These are phyloP conservation scores for Pancytospora epiphaga DNA, from an alignment of 371 early-diverging fungal genomes.

Conservation along the genomic window DNA sequence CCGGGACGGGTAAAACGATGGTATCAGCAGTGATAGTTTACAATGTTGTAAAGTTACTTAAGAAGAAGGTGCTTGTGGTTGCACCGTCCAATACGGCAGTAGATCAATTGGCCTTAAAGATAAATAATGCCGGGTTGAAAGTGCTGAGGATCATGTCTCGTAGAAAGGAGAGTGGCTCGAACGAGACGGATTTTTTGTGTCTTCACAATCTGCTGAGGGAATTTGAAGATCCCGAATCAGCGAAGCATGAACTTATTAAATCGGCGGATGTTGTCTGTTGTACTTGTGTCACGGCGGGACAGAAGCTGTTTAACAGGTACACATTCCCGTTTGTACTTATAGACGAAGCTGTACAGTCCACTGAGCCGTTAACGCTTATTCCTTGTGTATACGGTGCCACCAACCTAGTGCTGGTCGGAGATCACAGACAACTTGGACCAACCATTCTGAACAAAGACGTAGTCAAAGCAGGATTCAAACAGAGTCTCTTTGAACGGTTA, in stretches of 20 bases:
- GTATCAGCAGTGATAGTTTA: conserved; percentile 89
- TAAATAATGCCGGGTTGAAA: conserved; percentile 77
- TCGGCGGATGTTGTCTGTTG: conserved; percentile 88
- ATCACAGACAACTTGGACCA: conserved; percentile 94
- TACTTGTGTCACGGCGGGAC: conserved; percentile 92
- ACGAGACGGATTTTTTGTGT: conserved; percentile 67
- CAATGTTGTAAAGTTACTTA: conserved; percentile 68
- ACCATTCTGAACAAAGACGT: conserved; percentile 90
- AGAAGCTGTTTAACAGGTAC: conserved; percentile 72
- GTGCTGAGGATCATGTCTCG: conserved; percentile 85
- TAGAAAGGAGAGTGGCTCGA: conserved; percentile 81
- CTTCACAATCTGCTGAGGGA: conserved; percentile 79
- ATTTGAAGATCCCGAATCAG: conserved; percentile 62
- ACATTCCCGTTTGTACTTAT: conserved; percentile 82
- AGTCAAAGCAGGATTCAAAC: conserved; percentile 77
- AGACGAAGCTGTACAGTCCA: conserved; percentile 91
- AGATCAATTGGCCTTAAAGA: conserved; percentile 86
- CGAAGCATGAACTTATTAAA: conserved; percentile 73
- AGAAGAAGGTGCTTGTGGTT: conserved; percentile 78
- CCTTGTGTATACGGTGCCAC: conserved; percentile 81
- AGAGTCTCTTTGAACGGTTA: conserved; percentile 86
- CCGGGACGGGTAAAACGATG: conserved; percentile 73
- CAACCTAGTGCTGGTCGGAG: conserved; percentile 89
- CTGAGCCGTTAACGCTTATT: conserved; percentile 90
- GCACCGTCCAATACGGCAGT: conserved; percentile 97